A percentile compares a stretch with the other conserved stretches of the same genome.
Evolutionary conservation across 768 basidiomycete species (phyloP).

Genomic region (Xerocomus spinulosus): DNA sequence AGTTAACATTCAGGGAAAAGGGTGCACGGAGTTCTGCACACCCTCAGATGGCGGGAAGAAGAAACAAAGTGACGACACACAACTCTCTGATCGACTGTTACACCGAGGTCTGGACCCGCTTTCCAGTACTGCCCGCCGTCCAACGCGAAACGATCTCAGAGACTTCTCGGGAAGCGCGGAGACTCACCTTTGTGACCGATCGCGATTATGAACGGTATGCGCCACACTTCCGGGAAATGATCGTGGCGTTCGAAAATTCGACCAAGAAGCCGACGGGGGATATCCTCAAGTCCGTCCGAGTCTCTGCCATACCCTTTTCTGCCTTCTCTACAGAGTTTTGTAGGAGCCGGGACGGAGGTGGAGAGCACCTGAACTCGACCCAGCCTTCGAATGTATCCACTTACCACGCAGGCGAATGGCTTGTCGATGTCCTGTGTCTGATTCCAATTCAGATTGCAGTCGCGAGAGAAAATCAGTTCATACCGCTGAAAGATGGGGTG

Average conservation of each 20-base stretch:
- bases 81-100: constrained; percentile 54
- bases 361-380: not conserved
- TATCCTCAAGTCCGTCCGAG: constrained; percentile 35
- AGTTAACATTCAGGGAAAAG: constrained; percentile 50
- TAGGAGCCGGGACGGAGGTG: not conserved
- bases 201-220: constrained; percentile 32
- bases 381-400: constrained; percentile 31
- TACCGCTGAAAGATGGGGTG: constrained; percentile 57
- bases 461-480: constrained; percentile 53
- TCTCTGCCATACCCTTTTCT: constrained; percentile 30
- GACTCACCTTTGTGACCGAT: constrained; percentile 43
- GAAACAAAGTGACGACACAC: constrained; percentile 31
- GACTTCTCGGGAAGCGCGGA: constrained; percentile 27
- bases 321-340: constrained; percentile 22
- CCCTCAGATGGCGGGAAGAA: not conserved
- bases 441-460: constrained; percentile 63
- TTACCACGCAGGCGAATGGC: constrained; percentile 54
- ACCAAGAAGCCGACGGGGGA: constrained; percentile 51
- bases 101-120: constrained; percentile 55
- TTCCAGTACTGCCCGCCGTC: constrained; percentile 52
- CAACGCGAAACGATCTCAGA: constrained; percentile 38
- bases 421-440: constrained; percentile 54
- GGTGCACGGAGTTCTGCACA: constrained; percentile 19
- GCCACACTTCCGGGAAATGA: constrained; percentile 42
- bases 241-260: constrained; percentile 42